Evolutionary conservation across 1,139 yeast species (phyloP), one percentile per base, ranked within the genome.

Genomic region (Taphrina deformans): DNA sequence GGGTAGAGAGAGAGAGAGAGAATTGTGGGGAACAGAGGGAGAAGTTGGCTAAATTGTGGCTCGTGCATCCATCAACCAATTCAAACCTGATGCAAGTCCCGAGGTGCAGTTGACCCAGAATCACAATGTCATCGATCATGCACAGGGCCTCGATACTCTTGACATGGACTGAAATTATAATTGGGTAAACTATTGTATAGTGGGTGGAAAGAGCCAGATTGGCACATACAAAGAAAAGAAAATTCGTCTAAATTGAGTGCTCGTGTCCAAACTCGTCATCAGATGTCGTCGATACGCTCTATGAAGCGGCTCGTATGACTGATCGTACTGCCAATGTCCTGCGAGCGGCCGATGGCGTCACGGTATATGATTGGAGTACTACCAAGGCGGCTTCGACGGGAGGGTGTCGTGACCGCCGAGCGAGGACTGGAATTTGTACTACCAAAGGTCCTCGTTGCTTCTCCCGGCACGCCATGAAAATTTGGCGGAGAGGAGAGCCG

Each of bases 251-350:
- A 10, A 29, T 29, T 29, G 10, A 10, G 6, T 29, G 10, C 33
- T 29, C 33, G 10, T 29, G 33, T 29, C 6, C 9, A 29, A 6
- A 29, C 10, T 29, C 33, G n/a, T 44, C 48, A 23, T 44, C 4
- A 18, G 7, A 27, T 18, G n/a, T 44, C 58, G 35, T 53, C 58
- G 48, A 53, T 35, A 12, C 48, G 48, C 23, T 53, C 58, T 9
- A 53, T 27, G 48, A 53, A 53, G 1, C 58, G 45, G 38, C 58
- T 53, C 23, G 38, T 38, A 24, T 53, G 58, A 38, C 58, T 53
- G 23, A 24, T 12, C 21, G 58, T 53, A 27, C 58, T 53, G 23
- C 58, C 58, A 23, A 31, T 14, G 5, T 53, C 58, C 35, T 53
- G 58, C 1, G 58, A 53, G 26, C 58, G 58, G 14, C 58, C 58